Conservation (phyloP, 345 rosid genomes). For the Pugionium dolabratum region DNA sequence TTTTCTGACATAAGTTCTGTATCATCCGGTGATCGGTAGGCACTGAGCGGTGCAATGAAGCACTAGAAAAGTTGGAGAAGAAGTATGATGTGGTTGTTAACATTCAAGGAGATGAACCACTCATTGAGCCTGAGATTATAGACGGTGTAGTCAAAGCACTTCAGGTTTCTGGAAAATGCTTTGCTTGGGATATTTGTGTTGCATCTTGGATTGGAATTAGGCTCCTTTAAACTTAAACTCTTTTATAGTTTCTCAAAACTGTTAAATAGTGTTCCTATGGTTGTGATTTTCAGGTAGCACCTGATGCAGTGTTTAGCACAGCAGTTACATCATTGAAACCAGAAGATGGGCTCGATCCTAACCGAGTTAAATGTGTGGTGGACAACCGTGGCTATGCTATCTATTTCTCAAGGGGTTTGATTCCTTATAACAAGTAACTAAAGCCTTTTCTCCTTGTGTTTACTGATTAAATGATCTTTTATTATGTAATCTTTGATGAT, state of each 20-base stretch:
- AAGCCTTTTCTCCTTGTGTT: no score
- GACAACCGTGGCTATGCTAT: slow-evolving; percentile 85
- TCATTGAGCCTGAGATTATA: slow-evolving; percentile 89
- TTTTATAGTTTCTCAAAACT: neutral
- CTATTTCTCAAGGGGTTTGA: slow-evolving; percentile 86
- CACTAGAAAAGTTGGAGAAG: slow-evolving; percentile 77
- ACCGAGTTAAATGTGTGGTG: slow-evolving; percentile 88
- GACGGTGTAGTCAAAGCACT: slow-evolving; percentile 92
- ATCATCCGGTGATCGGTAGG: slow-evolving; percentile 45
- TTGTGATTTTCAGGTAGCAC: slow-evolving; percentile 58
- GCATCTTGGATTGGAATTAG: neutral
- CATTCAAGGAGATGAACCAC: slow-evolving; percentile 97
- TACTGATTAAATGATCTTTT: no score
- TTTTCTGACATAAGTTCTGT: neutral
- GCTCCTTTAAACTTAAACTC: neutral
- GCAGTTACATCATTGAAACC: slow-evolving; percentile 85
- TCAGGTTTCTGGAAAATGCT: slow-evolving; percentile 51
- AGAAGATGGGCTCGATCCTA: slow-evolving; percentile 90
- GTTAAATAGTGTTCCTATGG: slow-evolving; percentile 11
- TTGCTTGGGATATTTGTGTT: neutral
- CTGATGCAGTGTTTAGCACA: slow-evolving; percentile 98
- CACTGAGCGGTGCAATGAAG: slow-evolving; percentile 89
- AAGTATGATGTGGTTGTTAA: slow-evolving; percentile 89
- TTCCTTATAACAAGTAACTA: slow-evolving; percentile 85
- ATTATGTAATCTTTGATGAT: neutral